Conservation (phyloP, 2,329 filamentous ascomycete genomes). For the Cordyceps cicadae region DNA sequence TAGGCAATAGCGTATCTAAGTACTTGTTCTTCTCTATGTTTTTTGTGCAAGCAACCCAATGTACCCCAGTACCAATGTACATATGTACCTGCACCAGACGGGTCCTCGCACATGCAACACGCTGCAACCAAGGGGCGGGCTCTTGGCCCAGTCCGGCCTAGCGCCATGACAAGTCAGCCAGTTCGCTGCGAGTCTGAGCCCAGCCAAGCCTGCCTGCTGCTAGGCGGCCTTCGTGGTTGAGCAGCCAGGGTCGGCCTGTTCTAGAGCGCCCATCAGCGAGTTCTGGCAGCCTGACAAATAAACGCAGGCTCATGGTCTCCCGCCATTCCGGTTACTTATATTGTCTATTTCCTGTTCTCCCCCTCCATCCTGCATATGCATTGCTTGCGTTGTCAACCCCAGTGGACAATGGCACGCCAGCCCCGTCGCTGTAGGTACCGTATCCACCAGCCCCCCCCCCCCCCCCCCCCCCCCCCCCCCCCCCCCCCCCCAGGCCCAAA, state of each 20-base stretch:
- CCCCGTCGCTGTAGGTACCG: conserved; percentile 2
- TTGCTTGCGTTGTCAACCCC: not conserved
- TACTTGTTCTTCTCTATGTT: no score
- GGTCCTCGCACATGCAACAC: not conserved
- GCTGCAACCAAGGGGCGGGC: not conserved
- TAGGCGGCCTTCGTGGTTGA: not conserved
- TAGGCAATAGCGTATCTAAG: no score
- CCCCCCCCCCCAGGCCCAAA: not conserved
- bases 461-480: no score
- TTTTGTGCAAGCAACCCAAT: no score
- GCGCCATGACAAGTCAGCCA: not conserved
- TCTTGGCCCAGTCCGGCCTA: not conserved
- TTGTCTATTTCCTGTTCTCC: not conserved
- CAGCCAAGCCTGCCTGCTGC: not conserved
- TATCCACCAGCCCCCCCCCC: no score
- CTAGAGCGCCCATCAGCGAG: not conserved
- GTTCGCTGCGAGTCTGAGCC: not conserved
- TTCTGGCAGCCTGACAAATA: not conserved
- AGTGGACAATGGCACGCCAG: conserved; percentile 6
- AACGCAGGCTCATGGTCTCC: not conserved
- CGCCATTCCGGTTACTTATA: not conserved
- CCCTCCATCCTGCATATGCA: not conserved
- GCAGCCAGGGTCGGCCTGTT: not conserved
- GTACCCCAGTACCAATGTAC: no score
- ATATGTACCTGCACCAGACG: not conserved